phyloP scores from a whole-genome alignment of 176 grass and related monocot species.

The Cenchrus fungigraminus region DNA sequence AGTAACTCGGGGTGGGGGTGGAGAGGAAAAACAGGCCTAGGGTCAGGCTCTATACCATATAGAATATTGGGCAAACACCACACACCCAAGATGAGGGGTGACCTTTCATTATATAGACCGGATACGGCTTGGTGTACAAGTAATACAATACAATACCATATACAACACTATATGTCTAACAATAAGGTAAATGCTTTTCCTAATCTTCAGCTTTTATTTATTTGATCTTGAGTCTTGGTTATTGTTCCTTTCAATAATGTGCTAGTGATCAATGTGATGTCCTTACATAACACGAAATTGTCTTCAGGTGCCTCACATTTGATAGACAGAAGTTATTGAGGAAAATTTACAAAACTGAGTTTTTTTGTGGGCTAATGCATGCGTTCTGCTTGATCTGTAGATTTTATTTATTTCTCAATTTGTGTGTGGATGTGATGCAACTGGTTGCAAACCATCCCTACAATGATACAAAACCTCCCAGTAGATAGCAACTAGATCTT shows the following conservation, averaged over 20 bases:
- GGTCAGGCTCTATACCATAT: no score
- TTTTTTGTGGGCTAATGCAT: neutral
- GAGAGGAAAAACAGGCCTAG: no score
- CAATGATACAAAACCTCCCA: neutral
- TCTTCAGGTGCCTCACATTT: neutral
- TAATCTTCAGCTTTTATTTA: slow-evolving; percentile 14
- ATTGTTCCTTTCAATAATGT: neutral
- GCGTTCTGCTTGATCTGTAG: neutral
- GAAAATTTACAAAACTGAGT: neutral
- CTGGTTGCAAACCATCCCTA: neutral
- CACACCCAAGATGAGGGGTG: no score
- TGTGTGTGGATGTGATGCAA: neutral
- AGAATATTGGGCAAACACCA: no score
- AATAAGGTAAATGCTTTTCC: neutral
- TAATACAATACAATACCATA: no score
- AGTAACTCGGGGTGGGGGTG: no score
- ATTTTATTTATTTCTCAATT: neutral
- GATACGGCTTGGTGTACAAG: no score
- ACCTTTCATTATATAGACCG: no score
- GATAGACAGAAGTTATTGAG: neutral
- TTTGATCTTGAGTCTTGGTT: neutral
- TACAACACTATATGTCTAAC: no score
- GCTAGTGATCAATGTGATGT: neutral
- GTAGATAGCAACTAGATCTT: neutral
- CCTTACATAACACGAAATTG: neutral